These are phyloP conservation scores for Pseudogymnoascus destructans DNA, from an alignment of 2,329 filamentous ascomycete genomes.

Conservation along the genomic window DNA sequence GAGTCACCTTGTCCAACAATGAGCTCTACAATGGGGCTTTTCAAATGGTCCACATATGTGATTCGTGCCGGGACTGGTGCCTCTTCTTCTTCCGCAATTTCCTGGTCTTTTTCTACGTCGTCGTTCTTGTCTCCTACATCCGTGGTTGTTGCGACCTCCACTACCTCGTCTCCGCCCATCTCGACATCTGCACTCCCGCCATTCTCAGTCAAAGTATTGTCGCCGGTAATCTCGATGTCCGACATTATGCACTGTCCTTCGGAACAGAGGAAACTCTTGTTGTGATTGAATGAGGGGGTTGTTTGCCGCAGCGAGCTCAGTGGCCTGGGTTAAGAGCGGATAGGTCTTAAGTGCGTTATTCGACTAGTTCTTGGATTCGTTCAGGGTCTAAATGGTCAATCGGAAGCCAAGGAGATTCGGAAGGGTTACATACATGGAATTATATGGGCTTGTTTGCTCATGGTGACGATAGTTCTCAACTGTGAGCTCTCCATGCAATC, in stretches of 20 bases:
- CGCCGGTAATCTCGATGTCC: constrained; percentile 15
- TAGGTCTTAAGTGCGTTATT: not conserved
- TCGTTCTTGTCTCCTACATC: constrained; percentile 14
- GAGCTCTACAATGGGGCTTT: constrained; percentile 56
- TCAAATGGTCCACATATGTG: constrained; percentile 46
- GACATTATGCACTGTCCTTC: constrained; percentile 16
- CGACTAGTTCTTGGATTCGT: not conserved
- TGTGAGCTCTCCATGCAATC: not conserved
- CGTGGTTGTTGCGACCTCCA: constrained; percentile 19
- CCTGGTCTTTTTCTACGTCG: constrained; percentile 15
- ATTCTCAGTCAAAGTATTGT: constrained; percentile 12
- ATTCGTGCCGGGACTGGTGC: constrained; percentile 12
- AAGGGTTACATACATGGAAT: not conserved
- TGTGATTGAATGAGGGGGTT: not conserved
- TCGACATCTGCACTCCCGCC: constrained; percentile 18
- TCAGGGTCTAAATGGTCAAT: not conserved
- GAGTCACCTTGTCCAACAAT: constrained; percentile 48
- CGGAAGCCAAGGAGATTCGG: not conserved
- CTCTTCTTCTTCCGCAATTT: constrained; percentile 17
- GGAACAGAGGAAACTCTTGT: not conserved
- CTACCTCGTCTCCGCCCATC: constrained; percentile 20
- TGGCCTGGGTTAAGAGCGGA: not conserved
- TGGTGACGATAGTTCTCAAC: not conserved
- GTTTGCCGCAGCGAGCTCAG: not conserved
- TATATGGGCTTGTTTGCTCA: not conserved